These are phyloP conservation scores for Ogataea ramenticola DNA, from an alignment of 805 yeast genomes.

Conservation along the genomic window DNA sequence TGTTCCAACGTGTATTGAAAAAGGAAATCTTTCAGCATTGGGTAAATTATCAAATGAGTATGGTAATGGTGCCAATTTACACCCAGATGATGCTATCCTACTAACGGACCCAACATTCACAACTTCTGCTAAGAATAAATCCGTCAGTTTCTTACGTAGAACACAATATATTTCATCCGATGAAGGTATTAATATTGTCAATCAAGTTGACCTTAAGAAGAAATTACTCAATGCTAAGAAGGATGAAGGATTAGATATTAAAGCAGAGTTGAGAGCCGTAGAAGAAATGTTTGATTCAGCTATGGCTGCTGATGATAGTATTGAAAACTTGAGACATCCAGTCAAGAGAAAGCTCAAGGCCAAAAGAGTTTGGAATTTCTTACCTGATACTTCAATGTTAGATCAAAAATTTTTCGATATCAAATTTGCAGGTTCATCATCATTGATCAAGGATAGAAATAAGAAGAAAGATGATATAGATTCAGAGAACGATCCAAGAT, in stretches of 20 bases:
- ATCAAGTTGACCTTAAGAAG: conserved; percentile 11
- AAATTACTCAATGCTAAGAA: conserved; percentile 20
- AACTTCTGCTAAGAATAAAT: conserved; percentile 29
- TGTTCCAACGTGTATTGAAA: conserved; percentile 61
- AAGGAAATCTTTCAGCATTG: conserved; percentile 21
- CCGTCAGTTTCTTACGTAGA: conserved; percentile 68
- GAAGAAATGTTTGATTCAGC: conserved; percentile 65
- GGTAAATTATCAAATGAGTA: conserved; percentile 21
- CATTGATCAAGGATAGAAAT: conserved; percentile 30
- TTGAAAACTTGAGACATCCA: conserved; percentile 67
- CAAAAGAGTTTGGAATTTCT: conserved; percentile 66
- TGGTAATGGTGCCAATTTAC: conserved; percentile 36
- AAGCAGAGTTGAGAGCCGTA: conserved; percentile 56
- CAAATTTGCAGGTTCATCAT: conserved; percentile 55
- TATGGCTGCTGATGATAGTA: conserved; percentile 29
- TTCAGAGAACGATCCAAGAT: conserved; percentile 25
- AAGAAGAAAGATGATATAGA: conserved; percentile 26
- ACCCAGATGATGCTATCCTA: conserved; percentile 69
- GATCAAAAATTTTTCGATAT: conserved; percentile 67
- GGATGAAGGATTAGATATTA: conserved; percentile 44
- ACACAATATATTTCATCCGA: conserved; percentile 85
- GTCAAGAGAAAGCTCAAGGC: conserved; percentile 66
- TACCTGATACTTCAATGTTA: conserved; percentile 89
- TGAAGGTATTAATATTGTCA: conserved; percentile 23
- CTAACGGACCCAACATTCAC: conserved; percentile 71